Base-by-base conservation (phyloP, 805 yeast species). In the Candida saitoana region DNA sequence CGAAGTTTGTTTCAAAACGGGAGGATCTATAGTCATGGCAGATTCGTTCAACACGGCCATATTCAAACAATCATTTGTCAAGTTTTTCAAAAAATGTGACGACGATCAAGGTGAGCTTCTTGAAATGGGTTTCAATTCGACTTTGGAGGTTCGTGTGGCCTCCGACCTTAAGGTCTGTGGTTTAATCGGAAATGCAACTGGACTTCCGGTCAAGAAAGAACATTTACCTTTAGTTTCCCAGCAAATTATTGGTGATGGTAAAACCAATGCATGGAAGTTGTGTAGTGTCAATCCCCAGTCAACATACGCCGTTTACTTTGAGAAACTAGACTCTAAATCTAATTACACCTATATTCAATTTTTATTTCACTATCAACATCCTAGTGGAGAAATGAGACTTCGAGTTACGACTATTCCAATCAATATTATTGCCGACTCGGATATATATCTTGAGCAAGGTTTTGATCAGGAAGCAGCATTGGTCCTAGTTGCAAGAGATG, bases 381-480 rank as follows among this genome's bases (percentile, higher is more conserved):
- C 81, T 7, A 71, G 69, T 39, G 84, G 84, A 2, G 67, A 76
- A 18, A 66, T 70, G 52, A 68, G 86, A 49, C 55, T 82, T 36
- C 72, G 80, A 48, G 85, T 82, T 9, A 80, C 87, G 5, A 81
- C 87, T 0, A 57, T 76, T 3, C 68, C 75, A 4, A 63, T 69
- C 22, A 71, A 72, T 3, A 58, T 77, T 3, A 49, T 70, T 18
- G 67, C 69, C 9, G 65, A 67, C 19, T 60, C 65, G 8, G 73
- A 70, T 44, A 56, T 58, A 11, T 67, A 63, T 37, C 51, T 80
- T 34, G 69, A 74, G 31, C 56, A 57, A 7, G 73, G 73, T 12
- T 81, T 82, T 55, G 88, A 82, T 55, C 87, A 82, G 57, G 87
- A 82, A 53, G 82, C 83, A 9, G 84, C 86, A 0, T 73, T 82